phyloP scores from a whole-genome alignment of 768 basidiomycete species.

The Suillus weaverae region DNA sequence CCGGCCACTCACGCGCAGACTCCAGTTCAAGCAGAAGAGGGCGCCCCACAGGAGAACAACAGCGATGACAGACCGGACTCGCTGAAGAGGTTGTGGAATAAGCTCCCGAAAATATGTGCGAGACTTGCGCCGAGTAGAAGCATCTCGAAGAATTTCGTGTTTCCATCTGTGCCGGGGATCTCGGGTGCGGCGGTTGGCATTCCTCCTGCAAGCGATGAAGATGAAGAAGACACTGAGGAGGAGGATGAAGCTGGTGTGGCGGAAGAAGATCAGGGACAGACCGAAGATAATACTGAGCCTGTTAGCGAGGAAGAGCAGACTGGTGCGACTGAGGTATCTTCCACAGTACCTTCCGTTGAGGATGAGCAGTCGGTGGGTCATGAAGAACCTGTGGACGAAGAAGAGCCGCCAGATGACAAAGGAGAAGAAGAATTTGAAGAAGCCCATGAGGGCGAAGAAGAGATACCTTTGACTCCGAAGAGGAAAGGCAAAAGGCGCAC shows the following conservation, averaged over 20 bases:
- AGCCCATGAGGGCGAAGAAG: background rate
- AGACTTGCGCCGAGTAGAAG: conserved; percentile 46
- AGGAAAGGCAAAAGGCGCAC: background rate
- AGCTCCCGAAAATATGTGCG: conserved; percentile 43
- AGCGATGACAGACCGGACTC: conserved; percentile 11
- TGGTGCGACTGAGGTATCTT: background rate
- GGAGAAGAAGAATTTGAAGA: conserved; percentile 3
- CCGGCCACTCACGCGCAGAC: conserved; percentile 8
- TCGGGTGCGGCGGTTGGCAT: conserved; percentile 1
- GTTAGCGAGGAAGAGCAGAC: background rate
- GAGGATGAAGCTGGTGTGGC: background rate
- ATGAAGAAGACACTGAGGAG: conserved; percentile 5
- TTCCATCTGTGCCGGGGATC: conserved; percentile 33
- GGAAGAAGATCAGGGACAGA: conserved; percentile 3
- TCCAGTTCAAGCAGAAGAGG: conserved; percentile 5
- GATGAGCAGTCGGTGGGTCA: background rate
- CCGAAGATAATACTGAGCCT: background rate
- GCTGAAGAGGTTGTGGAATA: conserved; percentile 15
- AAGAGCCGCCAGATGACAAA: conserved; percentile 9
- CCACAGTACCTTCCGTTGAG: background rate
- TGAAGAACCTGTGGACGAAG: conserved; percentile 13
- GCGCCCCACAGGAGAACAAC: background rate
- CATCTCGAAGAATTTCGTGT: conserved; percentile 53
- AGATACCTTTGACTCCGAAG: background rate
- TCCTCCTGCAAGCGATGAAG: background rate